Percentiles rank a stretch among this genome's conserved stretches.
phyloP scores from a whole-genome alignment of 2,329 filamentous ascomycete species.

The Arthroderma uncinatum region DNA sequence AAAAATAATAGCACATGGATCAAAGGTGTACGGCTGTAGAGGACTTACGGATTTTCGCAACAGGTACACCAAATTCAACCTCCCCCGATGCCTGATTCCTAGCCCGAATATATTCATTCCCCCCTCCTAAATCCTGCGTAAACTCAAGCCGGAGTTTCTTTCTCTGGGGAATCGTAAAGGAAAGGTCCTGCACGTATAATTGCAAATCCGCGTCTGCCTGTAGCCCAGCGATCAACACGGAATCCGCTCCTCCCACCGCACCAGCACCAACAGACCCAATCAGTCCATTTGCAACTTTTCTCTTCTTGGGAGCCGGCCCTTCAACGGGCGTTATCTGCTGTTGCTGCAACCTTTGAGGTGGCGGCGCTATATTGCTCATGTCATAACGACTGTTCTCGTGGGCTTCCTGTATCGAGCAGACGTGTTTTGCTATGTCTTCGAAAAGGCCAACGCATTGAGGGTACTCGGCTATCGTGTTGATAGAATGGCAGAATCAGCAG shows the following conservation, averaged over 20 bases:
- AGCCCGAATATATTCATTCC: slow-evolving; percentile 34
- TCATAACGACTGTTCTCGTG: slow-evolving; percentile 16
- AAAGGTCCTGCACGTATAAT: slow-evolving; percentile 45
- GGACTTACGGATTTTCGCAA: slow-evolving; percentile 39
- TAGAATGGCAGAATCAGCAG: not conserved
- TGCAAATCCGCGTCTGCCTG: slow-evolving; percentile 27
- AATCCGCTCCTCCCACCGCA: slow-evolving; percentile 16
- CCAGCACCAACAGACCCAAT: slow-evolving; percentile 9
- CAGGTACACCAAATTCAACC: slow-evolving; percentile 44
- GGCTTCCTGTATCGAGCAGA: slow-evolving; percentile 27
- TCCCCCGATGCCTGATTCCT: slow-evolving; percentile 41
- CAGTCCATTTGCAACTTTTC: slow-evolving; percentile 37
- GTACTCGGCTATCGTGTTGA: slow-evolving; percentile 20
- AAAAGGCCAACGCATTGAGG: slow-evolving; percentile 35
- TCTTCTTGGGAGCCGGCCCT: slow-evolving; percentile 37
- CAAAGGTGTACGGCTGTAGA: not conserved
- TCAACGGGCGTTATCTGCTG: slow-evolving; percentile 19
- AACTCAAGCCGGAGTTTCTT: slow-evolving; percentile 54
- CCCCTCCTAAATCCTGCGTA: slow-evolving; percentile 23
- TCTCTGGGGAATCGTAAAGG: slow-evolving; percentile 50
- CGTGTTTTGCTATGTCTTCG: slow-evolving; percentile 40
- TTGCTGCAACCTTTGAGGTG: slow-evolving; percentile 6
- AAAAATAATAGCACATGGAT: not conserved
- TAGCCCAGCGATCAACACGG: slow-evolving; percentile 24
- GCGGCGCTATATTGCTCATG: slow-evolving; percentile 8